These are phyloP conservation scores for Nepenthes mirabilis DNA, from an alignment of 148 eudicot genomes.

Conservation along the genomic window DNA sequence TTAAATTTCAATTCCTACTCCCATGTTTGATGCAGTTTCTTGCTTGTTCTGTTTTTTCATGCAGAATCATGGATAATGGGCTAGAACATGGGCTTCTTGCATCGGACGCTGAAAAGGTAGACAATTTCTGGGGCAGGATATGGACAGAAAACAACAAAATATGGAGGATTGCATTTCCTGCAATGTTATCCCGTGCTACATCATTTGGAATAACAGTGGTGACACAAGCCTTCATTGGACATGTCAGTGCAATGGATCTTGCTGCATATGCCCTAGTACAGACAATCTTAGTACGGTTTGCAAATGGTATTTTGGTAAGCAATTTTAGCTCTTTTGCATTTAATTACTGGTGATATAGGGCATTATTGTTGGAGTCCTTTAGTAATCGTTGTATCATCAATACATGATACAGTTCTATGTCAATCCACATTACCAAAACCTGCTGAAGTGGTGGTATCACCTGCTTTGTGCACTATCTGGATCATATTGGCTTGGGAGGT, in stretches of 20 bases:
- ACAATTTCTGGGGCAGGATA: slow-evolving; percentile 7
- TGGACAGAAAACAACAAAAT: slow-evolving; percentile 26
- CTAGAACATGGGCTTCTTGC: neutral
- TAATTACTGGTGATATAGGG: neutral
- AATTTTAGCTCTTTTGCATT: neutral
- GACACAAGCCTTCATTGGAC: slow-evolving; percentile 32
- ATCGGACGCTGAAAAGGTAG: neutral
- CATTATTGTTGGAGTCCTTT: neutral
- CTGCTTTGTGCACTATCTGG: no score
- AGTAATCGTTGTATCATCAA: neutral
- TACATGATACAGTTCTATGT: no score
- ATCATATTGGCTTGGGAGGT: no score
- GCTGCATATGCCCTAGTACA: slow-evolving; percentile 28
- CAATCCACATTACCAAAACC: no score
- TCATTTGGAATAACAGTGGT: slow-evolving; percentile 25
- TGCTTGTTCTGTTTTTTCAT: neutral
- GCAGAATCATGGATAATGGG: slow-evolving; percentile 4
- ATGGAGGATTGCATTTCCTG: slow-evolving; percentile 36
- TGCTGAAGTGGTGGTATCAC: no score
- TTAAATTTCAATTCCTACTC: no score
- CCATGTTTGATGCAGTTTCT: no score
- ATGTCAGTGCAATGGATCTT: slow-evolving; percentile 30
- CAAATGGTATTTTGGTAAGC: slow-evolving; percentile 30
- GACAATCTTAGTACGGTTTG: slow-evolving; percentile 25
- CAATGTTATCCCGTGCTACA: slow-evolving; percentile 23